Percentiles rank a stretch among this genome's conserved stretches.
phyloP scores from a whole-genome alignment of 202 grass and related monocot genomes.

The Cymbopogon flexuosus region DNA sequence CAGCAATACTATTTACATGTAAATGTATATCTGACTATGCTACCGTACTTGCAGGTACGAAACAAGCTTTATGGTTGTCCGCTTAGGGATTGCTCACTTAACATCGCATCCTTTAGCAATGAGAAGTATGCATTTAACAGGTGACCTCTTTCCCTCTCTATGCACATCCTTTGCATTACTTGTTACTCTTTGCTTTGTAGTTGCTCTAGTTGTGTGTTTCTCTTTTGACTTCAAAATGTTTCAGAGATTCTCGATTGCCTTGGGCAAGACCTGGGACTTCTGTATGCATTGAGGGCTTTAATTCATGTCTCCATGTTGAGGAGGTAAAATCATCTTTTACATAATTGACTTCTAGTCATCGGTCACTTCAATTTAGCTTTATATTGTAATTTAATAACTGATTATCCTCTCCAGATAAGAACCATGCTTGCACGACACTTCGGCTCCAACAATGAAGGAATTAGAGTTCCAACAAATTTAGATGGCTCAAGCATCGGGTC shows the following conservation, averaged over 20 bases:
- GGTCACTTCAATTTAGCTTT: too few species aligned
- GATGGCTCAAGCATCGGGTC: not conserved
- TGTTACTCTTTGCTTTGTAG: too few species aligned
- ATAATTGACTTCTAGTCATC: too few species aligned
- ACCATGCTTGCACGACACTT: not conserved
- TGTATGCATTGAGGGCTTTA: not conserved
- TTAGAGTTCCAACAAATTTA: not conserved
- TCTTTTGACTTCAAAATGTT: too few species aligned
- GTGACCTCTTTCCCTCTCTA: too few species aligned
- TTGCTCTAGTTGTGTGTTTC: too few species aligned
- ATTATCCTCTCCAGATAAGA: too few species aligned
- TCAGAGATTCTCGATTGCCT: not conserved
- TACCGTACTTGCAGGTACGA: too few species aligned
- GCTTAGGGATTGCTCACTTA: not conserved
- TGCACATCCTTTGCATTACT: too few species aligned
- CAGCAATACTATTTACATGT: too few species aligned
- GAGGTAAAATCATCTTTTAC: not conserved
- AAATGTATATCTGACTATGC: too few species aligned
- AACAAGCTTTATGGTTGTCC: not conserved
- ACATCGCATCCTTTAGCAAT: not conserved
- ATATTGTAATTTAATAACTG: too few species aligned
- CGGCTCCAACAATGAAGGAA: not conserved
- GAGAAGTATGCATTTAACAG: not conserved
- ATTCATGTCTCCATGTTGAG: not conserved
- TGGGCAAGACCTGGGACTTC: not conserved